Percentiles rank a stretch among this genome's conserved stretches.
These are phyloP conservation scores for Verticillium zaregamsianum DNA, from an alignment of 2,329 filamentous ascomycete species.

Conservation along the genomic window DNA sequence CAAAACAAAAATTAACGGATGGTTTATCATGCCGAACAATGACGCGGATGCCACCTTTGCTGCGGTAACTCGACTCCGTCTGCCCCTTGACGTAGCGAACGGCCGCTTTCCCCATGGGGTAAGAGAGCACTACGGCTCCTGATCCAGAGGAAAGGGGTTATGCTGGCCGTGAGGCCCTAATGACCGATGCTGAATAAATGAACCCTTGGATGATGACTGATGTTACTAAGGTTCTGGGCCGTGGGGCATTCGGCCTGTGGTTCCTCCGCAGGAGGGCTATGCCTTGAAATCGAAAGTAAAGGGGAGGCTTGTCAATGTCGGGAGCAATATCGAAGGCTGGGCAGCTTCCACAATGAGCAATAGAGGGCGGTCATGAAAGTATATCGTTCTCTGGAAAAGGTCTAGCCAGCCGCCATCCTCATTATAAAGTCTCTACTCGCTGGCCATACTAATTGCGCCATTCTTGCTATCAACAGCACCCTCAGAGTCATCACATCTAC, in stretches of 20 bases:
- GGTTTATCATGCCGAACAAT: too few relatives aligned
- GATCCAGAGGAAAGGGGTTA: neutral
- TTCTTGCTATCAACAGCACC: neutral
- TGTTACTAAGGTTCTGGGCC: neutral
- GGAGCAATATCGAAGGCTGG: neutral
- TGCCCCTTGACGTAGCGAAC: neutral
- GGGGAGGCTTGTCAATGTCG: neutral
- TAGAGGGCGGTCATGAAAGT: neutral
- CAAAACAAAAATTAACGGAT: too few relatives aligned
- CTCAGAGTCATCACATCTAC: neutral
- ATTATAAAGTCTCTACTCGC: neutral
- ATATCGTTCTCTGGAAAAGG: neutral
- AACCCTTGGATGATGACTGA: neutral
- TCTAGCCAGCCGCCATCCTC: neutral
- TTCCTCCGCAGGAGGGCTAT: neutral
- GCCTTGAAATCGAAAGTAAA: neutral
- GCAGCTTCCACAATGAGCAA: neutral
- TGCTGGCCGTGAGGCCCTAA: neutral
- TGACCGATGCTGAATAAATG: neutral
- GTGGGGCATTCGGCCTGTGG: neutral
- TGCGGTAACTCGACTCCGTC: too few relatives aligned
- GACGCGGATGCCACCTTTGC: too few relatives aligned
- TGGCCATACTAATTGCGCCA: neutral
- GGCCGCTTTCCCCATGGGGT: neutral
- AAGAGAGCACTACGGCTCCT: neutral